Evolutionary conservation across 208 protist genomes (phyloP), one percentile per base, ranked within the genome.

Genomic region (Leishmania guyanensis): DNA sequence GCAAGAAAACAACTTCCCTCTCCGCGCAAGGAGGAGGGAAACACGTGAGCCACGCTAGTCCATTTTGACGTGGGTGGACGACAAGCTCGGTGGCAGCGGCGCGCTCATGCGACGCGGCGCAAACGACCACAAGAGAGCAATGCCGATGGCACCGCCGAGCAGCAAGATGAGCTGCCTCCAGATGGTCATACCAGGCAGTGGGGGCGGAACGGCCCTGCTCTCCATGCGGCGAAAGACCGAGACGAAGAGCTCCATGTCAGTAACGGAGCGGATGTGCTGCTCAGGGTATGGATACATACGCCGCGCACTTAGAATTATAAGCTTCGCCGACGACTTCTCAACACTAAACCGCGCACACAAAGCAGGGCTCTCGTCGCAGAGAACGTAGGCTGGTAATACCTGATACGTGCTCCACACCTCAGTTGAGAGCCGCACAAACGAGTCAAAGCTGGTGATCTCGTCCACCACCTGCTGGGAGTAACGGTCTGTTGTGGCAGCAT

Each of bases 241-340:
- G 29, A 84, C 76, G 36, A 84, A 84, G 5, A 84, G 46, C 81
- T 84, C 81, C 33, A 84, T 80, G 51, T 81, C 81, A 71, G 74
- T 72, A 3, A 84, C 71, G 33, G 81, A 68, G 70, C 76, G 81
- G 0, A 74, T 64, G 26, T 81, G 81, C 29, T 77, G 62, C 50
- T 56, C 36, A 1, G 81, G 81, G 77, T 60, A 84, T 3, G 62
- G 75, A 74, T 84, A 81, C 76, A 84, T 72, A 46, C 77, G 81
- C 29, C 77, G 75, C 12, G 56, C 60, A 29, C 70, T 74, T 2
- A 84, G 77, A 6, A 84, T 65, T 22, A 84, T 60, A 3, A 84
- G 58, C 26, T 72, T 84, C 26, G 70, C 66, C 2, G 76, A 16
- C 17, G 75, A 54, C 46, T 69, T 78, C 46, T 71, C 77, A 0